These are phyloP conservation scores for Phialemoniopsis sp. DNA, from an alignment of 2,329 filamentous ascomycete genomes.

Conservation along the genomic window DNA sequence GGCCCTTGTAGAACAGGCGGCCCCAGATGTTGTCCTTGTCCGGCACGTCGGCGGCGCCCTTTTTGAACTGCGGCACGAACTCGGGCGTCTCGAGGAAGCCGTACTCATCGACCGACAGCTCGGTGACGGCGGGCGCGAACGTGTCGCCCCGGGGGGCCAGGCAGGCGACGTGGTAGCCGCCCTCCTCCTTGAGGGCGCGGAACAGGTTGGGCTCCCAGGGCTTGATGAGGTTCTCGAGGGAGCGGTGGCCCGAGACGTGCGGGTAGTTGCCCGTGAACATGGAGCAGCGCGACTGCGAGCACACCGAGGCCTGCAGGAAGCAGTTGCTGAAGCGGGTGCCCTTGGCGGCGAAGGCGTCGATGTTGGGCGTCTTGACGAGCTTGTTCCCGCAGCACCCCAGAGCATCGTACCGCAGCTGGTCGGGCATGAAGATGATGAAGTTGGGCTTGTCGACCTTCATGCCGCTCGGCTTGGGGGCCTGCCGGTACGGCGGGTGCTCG, in stretches of 20 bases:
- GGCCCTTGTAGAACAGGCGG: slow-evolving; percentile 34
- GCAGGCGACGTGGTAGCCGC: slow-evolving; percentile 41
- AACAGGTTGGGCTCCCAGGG: slow-evolving; percentile 44
- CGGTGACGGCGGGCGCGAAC: slow-evolving; percentile 36
- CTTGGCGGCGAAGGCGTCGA: slow-evolving; percentile 30
- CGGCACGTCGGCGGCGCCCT: slow-evolving; percentile 8
- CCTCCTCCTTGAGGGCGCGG: slow-evolving; percentile 30
- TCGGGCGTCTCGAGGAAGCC: slow-evolving; percentile 35
- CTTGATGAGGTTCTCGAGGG: slow-evolving; percentile 40
- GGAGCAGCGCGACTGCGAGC: slow-evolving; percentile 38
- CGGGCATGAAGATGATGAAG: slow-evolving; percentile 41
- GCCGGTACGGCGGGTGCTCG: slow-evolving; percentile 1
- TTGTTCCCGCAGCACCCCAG: slow-evolving; percentile 22
- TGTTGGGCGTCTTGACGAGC: slow-evolving; percentile 30
- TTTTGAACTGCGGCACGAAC: slow-evolving; percentile 23
- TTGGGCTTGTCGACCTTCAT: slow-evolving; percentile 24
- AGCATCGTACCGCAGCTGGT: slow-evolving; percentile 40
- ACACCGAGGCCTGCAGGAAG: slow-evolving; percentile 39
- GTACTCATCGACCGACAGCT: slow-evolving; percentile 38
- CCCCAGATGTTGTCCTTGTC: slow-evolving; percentile 25
- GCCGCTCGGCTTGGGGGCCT: slow-evolving; percentile 15
- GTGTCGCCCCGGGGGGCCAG: slow-evolving; percentile 35
- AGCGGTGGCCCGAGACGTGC: slow-evolving; percentile 39
- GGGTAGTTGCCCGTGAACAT: slow-evolving; percentile 43
- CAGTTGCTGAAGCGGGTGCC: slow-evolving; percentile 39